Conservation (phyloP, 805 yeast genomes). For the Starmerella apicola region DNA sequence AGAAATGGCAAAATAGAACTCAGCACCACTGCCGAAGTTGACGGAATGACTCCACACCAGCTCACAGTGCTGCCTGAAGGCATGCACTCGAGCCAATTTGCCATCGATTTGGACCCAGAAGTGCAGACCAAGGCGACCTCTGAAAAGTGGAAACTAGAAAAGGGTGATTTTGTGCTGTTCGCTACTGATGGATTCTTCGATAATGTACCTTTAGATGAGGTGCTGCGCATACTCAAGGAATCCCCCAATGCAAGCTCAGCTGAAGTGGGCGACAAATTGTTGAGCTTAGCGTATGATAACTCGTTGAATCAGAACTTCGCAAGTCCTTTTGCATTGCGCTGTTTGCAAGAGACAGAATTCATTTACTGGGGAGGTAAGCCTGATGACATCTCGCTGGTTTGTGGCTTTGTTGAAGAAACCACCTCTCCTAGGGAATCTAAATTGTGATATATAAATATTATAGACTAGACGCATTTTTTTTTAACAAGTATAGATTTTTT, state of each 20-base stretch:
- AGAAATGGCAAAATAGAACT: constrained; percentile 46
- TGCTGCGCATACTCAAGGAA: background rate
- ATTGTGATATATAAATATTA: too few relatives aligned
- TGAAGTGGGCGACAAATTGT: constrained; percentile 43
- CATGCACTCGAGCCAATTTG: constrained; percentile 13
- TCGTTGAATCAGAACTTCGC: constrained; percentile 65
- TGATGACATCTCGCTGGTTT: constrained; percentile 82
- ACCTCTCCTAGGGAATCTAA: too few relatives aligned
- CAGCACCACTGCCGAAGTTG: constrained; percentile 14
- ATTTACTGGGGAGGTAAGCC: constrained; percentile 74
- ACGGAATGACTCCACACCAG: constrained; percentile 63
- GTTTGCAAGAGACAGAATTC: constrained; percentile 33
- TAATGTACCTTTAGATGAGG: constrained; percentile 47
- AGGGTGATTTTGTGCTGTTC: constrained; percentile 65
- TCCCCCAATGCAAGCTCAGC: constrained; percentile 25
- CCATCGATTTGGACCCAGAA: constrained; percentile 42
- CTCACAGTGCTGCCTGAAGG: constrained; percentile 68
- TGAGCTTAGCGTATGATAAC: constrained; percentile 50
- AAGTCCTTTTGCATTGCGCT: constrained; percentile 74
- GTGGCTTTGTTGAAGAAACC: background rate
- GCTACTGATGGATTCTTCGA: constrained; percentile 94
- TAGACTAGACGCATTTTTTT: too few relatives aligned
- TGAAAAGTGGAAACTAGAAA: constrained; percentile 50
- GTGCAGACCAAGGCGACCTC: constrained; percentile 5
- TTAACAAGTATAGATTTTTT: too few relatives aligned